These are phyloP conservation scores for Kwoniella europaea DNA, from an alignment of 768 basidiomycete species.

Conservation along the genomic window DNA sequence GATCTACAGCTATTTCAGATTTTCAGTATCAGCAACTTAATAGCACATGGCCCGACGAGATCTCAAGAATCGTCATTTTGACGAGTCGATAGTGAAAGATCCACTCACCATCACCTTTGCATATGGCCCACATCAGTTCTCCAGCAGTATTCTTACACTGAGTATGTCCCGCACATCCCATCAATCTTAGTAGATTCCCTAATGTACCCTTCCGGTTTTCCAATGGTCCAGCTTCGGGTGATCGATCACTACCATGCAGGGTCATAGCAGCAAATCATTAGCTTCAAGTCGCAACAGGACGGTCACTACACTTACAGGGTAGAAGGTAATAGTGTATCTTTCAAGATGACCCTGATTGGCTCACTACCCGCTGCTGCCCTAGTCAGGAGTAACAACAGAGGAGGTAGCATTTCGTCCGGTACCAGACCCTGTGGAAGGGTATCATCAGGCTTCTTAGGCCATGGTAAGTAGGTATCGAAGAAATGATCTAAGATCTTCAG, in stretches of 20 bases:
- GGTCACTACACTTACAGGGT: constrained; percentile 62
- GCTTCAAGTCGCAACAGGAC: background rate
- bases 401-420: constrained; percentile 78
- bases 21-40: background rate
- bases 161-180: constrained; percentile 74
- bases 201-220: constrained; percentile 75
- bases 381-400: constrained; percentile 75
- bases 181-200: constrained; percentile 77
- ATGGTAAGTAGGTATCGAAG: constrained; percentile 35
- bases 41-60: background rate
- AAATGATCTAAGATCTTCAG: constrained; percentile 37
- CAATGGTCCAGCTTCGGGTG: constrained; percentile 64
- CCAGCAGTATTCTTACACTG: constrained; percentile 77
- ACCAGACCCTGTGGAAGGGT: constrained; percentile 61
- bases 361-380: constrained; percentile 72
- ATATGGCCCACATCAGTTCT: constrained; percentile 83
- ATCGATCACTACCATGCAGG: constrained; percentile 66
- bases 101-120: constrained; percentile 71
- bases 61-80: too few species aligned
- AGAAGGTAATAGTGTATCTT: constrained; percentile 73
- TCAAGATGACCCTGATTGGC: constrained; percentile 64
- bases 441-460: constrained; percentile 35
- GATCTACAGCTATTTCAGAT: constrained; percentile 1
- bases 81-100: background rate
- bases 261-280: too few species aligned